Base-by-base conservation (phyloP, 2,329 filamentous ascomycete genomes). In the Herpomyces periplanetae region DNA sequence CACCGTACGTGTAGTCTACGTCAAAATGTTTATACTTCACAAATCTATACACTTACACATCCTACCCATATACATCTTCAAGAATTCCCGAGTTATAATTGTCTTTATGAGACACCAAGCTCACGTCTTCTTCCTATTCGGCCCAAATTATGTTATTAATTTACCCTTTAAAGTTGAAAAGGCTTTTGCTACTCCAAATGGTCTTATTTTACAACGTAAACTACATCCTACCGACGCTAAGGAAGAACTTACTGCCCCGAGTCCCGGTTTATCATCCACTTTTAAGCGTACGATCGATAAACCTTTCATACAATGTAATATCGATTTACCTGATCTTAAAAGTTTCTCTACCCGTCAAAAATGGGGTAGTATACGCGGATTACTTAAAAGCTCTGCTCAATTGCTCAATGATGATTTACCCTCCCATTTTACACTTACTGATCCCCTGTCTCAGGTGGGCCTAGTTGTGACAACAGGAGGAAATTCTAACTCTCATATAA, bases 131-230 rank as follows among this genome's bases (percentile, higher is more conserved):
- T 88, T 84, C 34, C 50, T 91, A 14, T 55, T 64, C 2, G 75
- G 75, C 9, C 60, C 68, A 13, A 80, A 55, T 32, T 66, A 96
- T 47, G 55, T 87, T 23, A 50, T 91, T 18, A 69, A 87, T 34
- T 55, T 96, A 32, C 75, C 75, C 2, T 96, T 96, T 32, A 73
- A 91, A 39, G 64, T 88, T 16, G 69, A 87, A 33, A 56, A 56
- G 20, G 71, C 66, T 12, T 68, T 73, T 35, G 57, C 75, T 13
- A 65, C 66, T 6, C 64, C 71, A 4, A 48, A 56, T 13, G 80
- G 80, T 11, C 49, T 91, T 19, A 50, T 96, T 9, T 54, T 96
- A 22, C 75, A 91, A 37, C 51, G 73, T 24, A 85, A 63, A 33
- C 44, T 59, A 56, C 30, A 46, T 43, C 13, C 41, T 51, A 18